These are phyloP conservation scores for Mesembryanthemum crystallinum DNA, from an alignment of 148 eudicot species.

Conservation along the genomic window DNA sequence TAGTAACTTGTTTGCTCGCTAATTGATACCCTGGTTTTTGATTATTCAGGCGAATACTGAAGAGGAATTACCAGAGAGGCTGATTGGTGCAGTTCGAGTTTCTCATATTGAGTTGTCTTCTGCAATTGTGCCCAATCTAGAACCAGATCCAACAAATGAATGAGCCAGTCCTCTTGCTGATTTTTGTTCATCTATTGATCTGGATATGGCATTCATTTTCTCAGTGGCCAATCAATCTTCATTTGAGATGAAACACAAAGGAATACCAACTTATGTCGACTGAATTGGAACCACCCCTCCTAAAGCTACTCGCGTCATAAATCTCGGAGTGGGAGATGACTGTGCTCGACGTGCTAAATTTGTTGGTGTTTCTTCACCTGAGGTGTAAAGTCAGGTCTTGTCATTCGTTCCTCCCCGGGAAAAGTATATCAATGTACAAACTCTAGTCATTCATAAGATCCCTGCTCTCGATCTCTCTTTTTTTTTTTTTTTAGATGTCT, in stretches of 20 bases:
- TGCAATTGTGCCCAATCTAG: constrained; percentile 78
- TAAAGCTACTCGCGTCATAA: background rate
- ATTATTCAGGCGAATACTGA: constrained; percentile 59
- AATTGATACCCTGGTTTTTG: constrained; percentile 4
- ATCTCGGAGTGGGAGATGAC: background rate
- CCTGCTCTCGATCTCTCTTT: background rate
- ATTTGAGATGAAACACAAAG: constrained; percentile 17
- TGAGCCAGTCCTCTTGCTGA: constrained; percentile 17
- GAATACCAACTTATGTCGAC: constrained; percentile 9
- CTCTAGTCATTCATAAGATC: background rate
- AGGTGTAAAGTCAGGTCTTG: constrained; percentile 10
- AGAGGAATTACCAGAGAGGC: constrained; percentile 87
- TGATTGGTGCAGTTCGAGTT: constrained; percentile 86
- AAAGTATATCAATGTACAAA: background rate
- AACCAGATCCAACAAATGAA: constrained; percentile 44
- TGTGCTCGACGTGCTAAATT: background rate
- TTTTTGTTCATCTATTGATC: constrained; percentile 19
- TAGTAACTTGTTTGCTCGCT: constrained; percentile 2
- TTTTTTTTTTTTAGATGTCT: background rate
- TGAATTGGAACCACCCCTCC: constrained; percentile 10
- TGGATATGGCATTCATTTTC: constrained; percentile 25
- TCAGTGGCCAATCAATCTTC: constrained; percentile 16
- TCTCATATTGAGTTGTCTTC: constrained; percentile 85
- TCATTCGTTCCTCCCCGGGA: background rate
- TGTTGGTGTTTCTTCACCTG: background rate